Evolutionary conservation across 331 rosid species (phyloP), one percentile per base, ranked within the genome.

Genomic region (Spiraea crenata): DNA sequence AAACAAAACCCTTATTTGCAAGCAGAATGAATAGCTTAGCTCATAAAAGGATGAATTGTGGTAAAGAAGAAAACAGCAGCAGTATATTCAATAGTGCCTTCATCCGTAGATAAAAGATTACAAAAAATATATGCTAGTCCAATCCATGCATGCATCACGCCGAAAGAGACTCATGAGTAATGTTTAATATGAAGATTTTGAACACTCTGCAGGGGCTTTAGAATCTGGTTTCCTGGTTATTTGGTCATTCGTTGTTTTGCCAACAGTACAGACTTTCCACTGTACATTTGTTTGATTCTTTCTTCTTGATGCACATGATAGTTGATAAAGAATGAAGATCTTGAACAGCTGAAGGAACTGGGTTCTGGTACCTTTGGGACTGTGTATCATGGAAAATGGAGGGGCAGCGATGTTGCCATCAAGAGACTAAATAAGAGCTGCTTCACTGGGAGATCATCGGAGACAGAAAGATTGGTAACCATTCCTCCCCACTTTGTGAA

Each of bases 331-430:
- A 85, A 89, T 67, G 90, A 91, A 58, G 97, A 91, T 85, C 96
- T 91, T 66, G 97, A 91, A 82, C 96, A 91, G 77, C 77, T 89
- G 73, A 83, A 57, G 78, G 97, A 91, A 68, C 80, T 91, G 66
- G 97, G 97, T 79, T 91, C 97, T 50, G 96, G 97, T 84, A 89
- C 93, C 72, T 91, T 91, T 75, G 97, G 97, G 73, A 91, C 96
- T 37, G 97, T 91, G 44, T 91, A 89, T 81, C 97, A 91, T 72
- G 97, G 97, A 60, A 91, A 87, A 75, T 91, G 97, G 97, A 80
- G 96, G 75, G 97, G 97, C 66, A 80, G 93, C 3, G 97, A 91
- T 81, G 97, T 91, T 74, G 96, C 97, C 58, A 91, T 91, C 52
- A 91, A 91, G 81, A 85, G 97, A 80, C 88, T 91, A 77, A 91